Percentiles rank a stretch among this genome's conserved stretches.
phyloP scores from a whole-genome alignment of 257 asterid genomes.

The Leptodermis oblonga region DNA sequence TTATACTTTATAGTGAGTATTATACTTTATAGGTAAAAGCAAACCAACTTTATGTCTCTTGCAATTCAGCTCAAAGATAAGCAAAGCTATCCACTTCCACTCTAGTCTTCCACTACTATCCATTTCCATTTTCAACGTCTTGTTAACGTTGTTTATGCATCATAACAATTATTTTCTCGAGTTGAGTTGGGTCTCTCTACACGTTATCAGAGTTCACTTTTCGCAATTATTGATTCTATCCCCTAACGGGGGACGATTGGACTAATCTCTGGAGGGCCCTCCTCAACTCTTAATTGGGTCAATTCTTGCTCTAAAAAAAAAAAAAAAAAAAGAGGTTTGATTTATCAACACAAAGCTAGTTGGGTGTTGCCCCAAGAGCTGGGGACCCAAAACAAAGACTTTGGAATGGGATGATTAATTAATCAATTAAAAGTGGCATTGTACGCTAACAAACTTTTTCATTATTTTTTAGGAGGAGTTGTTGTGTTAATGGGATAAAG shows the following conservation, averaged over 20 bases:
- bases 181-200: too few species aligned
- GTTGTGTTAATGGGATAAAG: conserved; percentile 6
- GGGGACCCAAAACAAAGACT: conserved; percentile 20
- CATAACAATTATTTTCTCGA: too few species aligned
- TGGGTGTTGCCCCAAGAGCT: background rate
- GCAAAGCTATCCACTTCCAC: conserved; percentile 19
- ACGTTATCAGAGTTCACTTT: too few species aligned
- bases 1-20: background rate
- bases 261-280: too few species aligned
- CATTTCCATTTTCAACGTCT: background rate
- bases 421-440: conserved; percentile 18
- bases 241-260: too few species aligned
- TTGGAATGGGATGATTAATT: conserved; percentile 14
- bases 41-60: conserved; percentile 46
- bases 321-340: too few species aligned
- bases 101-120: too few species aligned
- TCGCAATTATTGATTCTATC: too few species aligned
- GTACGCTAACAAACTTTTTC: conserved; percentile 7
- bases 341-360: conserved; percentile 20
- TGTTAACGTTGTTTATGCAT: conserved; percentile 9
- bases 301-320: conserved; percentile 27
- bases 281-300: too few species aligned
- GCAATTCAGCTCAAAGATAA: conserved; percentile 26
- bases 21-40: conserved; percentile 33
- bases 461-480: background rate